These are phyloP conservation scores for Paratinospora sagittata DNA, from an alignment of 164 flowering plant species.

Conservation along the genomic window DNA sequence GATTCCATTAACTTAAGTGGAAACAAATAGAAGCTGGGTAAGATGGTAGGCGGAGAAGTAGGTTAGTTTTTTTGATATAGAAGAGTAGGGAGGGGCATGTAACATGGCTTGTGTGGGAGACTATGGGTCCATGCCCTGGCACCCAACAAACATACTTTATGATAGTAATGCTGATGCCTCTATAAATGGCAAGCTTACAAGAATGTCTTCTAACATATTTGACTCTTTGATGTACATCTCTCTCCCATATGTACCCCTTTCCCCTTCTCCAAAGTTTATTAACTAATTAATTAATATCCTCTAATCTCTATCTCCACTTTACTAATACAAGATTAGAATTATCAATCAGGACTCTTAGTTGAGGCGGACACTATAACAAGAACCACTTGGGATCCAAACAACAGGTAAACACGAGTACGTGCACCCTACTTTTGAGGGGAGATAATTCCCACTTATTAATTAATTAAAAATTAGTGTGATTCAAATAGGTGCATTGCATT, in stretches of 20 bases:
- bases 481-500: no score
- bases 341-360: no score
- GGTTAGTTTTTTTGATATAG: neutral
- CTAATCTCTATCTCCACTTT: no score
- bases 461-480: no score
- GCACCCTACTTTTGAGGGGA: no score
- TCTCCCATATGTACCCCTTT: neutral
- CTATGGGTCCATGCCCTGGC: neutral
- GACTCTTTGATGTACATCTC: neutral
- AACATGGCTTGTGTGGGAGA: conserved; percentile 8
- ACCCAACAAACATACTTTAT: conserved; percentile 11
- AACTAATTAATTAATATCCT: no score
- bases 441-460: no score
- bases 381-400: no score
- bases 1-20: neutral
- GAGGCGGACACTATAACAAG: no score
- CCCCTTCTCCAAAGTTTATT: neutral
- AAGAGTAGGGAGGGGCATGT: neutral
- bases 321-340: no score
- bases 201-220: conserved; percentile 4
- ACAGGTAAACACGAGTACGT: no score
- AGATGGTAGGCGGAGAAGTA: neutral
- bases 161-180: conserved; percentile 1
- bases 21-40: neutral
- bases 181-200: neutral